These are phyloP conservation scores for Mollisia scopiformis DNA, from an alignment of 2,329 filamentous ascomycete species.

Conservation along the genomic window DNA sequence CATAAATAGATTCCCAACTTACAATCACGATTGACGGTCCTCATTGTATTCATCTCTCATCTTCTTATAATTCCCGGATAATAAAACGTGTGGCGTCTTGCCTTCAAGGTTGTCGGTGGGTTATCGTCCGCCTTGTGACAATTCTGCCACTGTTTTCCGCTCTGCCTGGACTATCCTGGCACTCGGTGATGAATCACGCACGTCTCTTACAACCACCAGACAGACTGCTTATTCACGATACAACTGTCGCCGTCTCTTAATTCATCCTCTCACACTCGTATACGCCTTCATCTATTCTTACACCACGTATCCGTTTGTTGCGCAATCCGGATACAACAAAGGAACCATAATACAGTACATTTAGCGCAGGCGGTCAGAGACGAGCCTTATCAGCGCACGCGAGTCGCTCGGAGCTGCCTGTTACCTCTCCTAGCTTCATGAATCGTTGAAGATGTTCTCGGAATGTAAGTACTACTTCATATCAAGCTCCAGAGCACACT, in stretches of 20 bases:
- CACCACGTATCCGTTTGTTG: neutral
- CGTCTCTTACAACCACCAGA: neutral
- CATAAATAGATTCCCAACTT: neutral
- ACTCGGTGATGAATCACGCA: neutral
- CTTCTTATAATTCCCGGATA: no score
- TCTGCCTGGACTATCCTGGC: neutral
- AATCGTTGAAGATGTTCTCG: slow-evolving; percentile 35
- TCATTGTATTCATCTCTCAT: no score
- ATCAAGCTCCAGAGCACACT: neutral
- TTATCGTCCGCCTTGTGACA: neutral
- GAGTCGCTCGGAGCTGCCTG: slow-evolving; percentile 8
- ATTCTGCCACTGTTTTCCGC: neutral
- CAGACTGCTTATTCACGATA: neutral
- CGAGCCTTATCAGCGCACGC: neutral
- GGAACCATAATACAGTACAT: neutral
- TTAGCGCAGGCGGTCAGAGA: neutral
- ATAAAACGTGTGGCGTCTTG: neutral
- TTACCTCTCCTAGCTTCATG: slow-evolving; percentile 10
- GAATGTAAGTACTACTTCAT: slow-evolving; percentile 33
- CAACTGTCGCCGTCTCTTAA: no score
- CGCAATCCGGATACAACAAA: neutral
- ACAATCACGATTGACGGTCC: no score
- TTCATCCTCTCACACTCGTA: neutral
- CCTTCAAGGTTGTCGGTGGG: no score
- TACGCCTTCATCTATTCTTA: neutral